Evolutionary conservation across 148 eudicot species (phyloP).

Genomic region (Persicaria maculosa): DNA sequence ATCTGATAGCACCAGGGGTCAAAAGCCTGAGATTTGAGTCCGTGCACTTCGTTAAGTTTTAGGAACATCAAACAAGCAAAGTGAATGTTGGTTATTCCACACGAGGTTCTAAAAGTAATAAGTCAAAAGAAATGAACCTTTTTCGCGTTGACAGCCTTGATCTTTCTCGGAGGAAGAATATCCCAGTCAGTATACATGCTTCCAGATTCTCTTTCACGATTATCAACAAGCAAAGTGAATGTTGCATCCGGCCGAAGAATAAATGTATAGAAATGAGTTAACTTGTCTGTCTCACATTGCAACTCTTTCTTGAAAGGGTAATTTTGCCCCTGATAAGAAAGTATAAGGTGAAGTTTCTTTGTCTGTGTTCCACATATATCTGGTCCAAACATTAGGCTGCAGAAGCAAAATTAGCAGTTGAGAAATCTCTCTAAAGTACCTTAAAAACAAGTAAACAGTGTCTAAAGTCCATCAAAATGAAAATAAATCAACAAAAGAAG

Average conservation of each 20-base stretch:
- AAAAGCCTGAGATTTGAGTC: background rate
- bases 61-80: no score
- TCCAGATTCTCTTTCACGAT: slow-evolving; percentile 76
- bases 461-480: background rate
- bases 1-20: background rate
- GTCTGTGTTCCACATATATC: slow-evolving; percentile 89
- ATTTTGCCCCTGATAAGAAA: slow-evolving; percentile 86
- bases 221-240: slow-evolving; percentile 73
- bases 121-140: slow-evolving; percentile 33
- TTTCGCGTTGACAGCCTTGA: slow-evolving; percentile 72
- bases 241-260: slow-evolving; percentile 81
- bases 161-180: slow-evolving; percentile 78
- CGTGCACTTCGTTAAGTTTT: background rate
- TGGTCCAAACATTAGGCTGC: slow-evolving; percentile 97
- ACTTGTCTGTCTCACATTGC: slow-evolving; percentile 92
- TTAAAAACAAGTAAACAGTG: background rate
- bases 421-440: slow-evolving; percentile 1
- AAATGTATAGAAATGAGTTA: slow-evolving; percentile 95
- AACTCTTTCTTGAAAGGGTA: slow-evolving; percentile 85
- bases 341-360: slow-evolving; percentile 80
- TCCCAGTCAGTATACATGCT: slow-evolving; percentile 92
- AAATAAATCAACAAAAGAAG: background rate
- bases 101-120: background rate
- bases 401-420: slow-evolving; percentile 2
- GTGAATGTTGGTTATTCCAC: background rate